These are phyloP conservation scores for Chlamydomonas reinhardtii DNA, from an alignment of 163 green algal genomes.

Conservation along the genomic window DNA sequence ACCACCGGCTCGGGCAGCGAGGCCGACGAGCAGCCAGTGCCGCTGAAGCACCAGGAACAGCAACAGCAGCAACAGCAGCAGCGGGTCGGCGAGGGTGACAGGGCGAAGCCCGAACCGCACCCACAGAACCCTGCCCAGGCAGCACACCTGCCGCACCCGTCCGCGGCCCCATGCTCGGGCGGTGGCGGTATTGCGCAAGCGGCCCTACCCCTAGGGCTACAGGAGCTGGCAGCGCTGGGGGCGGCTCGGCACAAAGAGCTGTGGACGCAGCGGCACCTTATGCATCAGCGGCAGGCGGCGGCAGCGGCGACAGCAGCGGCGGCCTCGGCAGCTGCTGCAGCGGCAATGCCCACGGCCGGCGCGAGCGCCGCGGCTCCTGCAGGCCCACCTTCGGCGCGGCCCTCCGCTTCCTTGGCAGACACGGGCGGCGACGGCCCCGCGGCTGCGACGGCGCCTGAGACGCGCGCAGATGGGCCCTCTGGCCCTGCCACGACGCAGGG, in stretches of 20 bases:
- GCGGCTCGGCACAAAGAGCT: not conserved
- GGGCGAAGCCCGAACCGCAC: too few species aligned
- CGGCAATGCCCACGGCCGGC: not conserved
- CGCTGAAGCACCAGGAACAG: not conserved
- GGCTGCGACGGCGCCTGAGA: not conserved
- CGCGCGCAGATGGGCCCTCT: not conserved
- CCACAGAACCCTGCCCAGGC: too few species aligned
- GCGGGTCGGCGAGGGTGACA: not conserved
- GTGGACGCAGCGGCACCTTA: constrained; percentile 13
- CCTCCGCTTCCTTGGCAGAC: not conserved
- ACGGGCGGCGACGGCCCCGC: not conserved
- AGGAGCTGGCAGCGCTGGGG: constrained; percentile 43
- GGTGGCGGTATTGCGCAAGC: not conserved
- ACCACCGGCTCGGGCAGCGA: constrained; percentile 17
- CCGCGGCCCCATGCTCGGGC: not conserved
- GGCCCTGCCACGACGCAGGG: too few species aligned
- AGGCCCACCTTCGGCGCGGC: not conserved
- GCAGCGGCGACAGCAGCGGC: not conserved
- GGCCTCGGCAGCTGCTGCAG: constrained; percentile 2
- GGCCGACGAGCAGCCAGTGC: not conserved
- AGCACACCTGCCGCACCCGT: constrained; percentile 11
- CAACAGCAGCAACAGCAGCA: not conserved
- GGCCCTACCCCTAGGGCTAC: constrained; percentile 28
- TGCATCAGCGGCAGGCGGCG: not conserved
- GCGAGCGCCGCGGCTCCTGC: not conserved